Conservation (phyloP, 768 basidiomycete species). For the Sistotremastrum suecicum region DNA sequence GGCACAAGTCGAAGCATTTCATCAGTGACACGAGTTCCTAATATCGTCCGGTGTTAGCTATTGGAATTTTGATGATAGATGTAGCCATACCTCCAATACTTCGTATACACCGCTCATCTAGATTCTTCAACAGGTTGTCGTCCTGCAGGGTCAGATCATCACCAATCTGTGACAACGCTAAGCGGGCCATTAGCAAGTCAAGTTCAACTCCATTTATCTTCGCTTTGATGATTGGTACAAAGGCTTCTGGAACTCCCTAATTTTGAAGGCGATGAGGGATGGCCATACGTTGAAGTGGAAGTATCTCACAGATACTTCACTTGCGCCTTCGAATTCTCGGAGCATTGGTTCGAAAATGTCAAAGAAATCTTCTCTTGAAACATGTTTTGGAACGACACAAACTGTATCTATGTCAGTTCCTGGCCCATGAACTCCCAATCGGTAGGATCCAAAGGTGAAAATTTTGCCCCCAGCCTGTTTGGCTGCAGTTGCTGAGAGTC, state of each 20-base stretch:
- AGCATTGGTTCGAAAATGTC: slow-evolving; percentile 84
- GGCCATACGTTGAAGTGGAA: neutral
- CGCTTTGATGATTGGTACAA: slow-evolving; percentile 87
- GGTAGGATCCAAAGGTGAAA: slow-evolving; percentile 97
- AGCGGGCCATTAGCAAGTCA: slow-evolving; percentile 87
- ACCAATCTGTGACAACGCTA: slow-evolving; percentile 77
- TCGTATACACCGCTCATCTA: slow-evolving; percentile 90
- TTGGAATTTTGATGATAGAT: neutral
- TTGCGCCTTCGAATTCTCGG: slow-evolving; percentile 63
- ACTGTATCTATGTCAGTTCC: slow-evolving; percentile 97
- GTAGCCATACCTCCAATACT: slow-evolving; percentile 67
- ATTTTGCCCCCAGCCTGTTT: slow-evolving; percentile 93
- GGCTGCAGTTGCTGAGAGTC: slow-evolving; percentile 80
- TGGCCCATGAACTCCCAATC: slow-evolving; percentile 93
- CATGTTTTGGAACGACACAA: slow-evolving; percentile 93
- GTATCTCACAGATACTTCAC: slow-evolving; percentile 68
- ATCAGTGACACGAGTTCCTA: slow-evolving; percentile 91
- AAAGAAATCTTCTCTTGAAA: slow-evolving; percentile 93
- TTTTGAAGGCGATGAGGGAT: neutral
- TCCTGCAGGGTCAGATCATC: slow-evolving; percentile 85
- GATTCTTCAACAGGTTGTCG: slow-evolving; percentile 79
- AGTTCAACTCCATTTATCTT: slow-evolving; percentile 87
- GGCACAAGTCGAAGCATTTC: slow-evolving; percentile 92
- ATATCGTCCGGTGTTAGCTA: neutral
- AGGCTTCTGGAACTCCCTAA: slow-evolving; percentile 93